phyloP scores from a whole-genome alignment of 2,329 filamentous ascomycete genomes.

The Corynespora cassiicola region DNA sequence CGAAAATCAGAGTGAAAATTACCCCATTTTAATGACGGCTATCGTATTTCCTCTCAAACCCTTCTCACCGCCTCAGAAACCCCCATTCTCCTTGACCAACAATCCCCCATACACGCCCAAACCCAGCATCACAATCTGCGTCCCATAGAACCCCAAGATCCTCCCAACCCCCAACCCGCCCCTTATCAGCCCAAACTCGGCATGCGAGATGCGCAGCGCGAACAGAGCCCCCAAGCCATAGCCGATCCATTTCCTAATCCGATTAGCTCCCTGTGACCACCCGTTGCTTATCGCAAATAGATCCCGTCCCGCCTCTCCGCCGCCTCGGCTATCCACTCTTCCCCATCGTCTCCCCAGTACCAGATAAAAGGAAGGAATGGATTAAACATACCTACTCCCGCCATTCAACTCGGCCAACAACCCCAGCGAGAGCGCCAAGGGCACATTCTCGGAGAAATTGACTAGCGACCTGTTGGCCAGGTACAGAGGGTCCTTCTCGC shows the following conservation, averaged over 20 bases:
- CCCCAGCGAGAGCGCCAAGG: slow-evolving; percentile 46
- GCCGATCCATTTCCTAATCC: slow-evolving; percentile 38
- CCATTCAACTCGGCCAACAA: slow-evolving; percentile 55
- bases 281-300: too few relatives aligned
- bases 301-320: too few relatives aligned
- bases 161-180: slow-evolving; percentile 29
- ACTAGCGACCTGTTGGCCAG: slow-evolving; percentile 45
- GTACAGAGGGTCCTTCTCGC: slow-evolving; percentile 37
- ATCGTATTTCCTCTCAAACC: too few relatives aligned
- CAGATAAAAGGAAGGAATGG: background rate
- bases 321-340: too few relatives aligned
- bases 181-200: slow-evolving; percentile 46
- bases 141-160: slow-evolving; percentile 36
- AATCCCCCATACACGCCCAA: slow-evolving; percentile 40
- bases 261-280: background rate
- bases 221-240: slow-evolving; percentile 47
- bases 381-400: slow-evolving; percentile 36
- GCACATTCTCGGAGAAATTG: slow-evolving; percentile 55
- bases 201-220: slow-evolving; percentile 47
- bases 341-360: too few relatives aligned
- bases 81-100: slow-evolving; percentile 38
- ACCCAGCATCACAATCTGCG: slow-evolving; percentile 32
- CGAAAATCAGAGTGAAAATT: too few relatives aligned
- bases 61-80: slow-evolving; percentile 5
- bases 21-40: too few relatives aligned